Evolutionary conservation across 2,329 filamentous ascomycete genomes (phyloP), one percentile per base, ranked within the genome.

Genomic region (Alternaria postmessia): DNA sequence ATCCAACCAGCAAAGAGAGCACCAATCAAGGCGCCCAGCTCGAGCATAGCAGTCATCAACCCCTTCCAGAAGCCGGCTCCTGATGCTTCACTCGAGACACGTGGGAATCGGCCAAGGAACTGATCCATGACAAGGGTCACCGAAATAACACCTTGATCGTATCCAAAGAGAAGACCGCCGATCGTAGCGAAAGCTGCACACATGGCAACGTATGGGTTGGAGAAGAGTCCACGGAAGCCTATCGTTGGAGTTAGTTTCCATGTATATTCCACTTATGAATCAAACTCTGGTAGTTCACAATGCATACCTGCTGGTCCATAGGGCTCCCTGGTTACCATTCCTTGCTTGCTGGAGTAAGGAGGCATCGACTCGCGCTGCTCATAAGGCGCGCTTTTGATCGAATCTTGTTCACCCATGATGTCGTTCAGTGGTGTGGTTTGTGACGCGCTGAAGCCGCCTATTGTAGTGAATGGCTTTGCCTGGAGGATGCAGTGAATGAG

Each of bases 41-140:
- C 83, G 51, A 86, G 82, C 83, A 86, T 86, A 4, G 84, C 84
- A 8, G 84, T 86, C 76, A 86, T 73, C 6, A 81, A 63, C 16
- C 80, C 80, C 60, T 81, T 81, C 73, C 75, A 79, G 65, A 81
- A 81, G 5, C 81, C 81, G 3, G 80, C 77, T 2, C 82, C 82
- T 7, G 78, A 69, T 9, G 79, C 76, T 7, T 71, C 72, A 18
- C 78, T 75, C 0, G 79, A 77, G 3, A 84, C 79, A 14, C 78
- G 76, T 11, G 81, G 76, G 54, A 85, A 85, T 1, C 75, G 75
- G 0, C 75, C 73, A 4, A 84, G 72, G 61, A 86, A 85, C 55
- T 84, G 82, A 16, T 83, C 79, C 83, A 85, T 85, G 38, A 84
- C 82, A 7, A 85, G 72, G 18, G 82, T 84, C 14, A 85, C 75